Evolutionary conservation across 768 basidiomycete genomes (phyloP).

Genomic region (Dacryopinax spathularia): DNA sequence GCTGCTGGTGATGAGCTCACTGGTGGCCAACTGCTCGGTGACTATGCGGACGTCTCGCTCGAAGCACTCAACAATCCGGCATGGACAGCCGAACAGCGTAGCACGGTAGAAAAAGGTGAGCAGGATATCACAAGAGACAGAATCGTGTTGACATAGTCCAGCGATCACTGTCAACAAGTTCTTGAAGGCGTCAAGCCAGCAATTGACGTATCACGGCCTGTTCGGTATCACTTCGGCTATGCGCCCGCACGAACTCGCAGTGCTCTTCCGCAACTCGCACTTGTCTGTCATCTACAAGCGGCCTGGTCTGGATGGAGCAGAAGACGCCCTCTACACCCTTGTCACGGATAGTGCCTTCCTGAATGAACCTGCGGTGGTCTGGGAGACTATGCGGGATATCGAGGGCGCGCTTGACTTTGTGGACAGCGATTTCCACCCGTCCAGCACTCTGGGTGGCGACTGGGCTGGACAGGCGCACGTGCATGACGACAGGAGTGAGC

Average conservation of each 20-base stretch:
- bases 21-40: conserved; percentile 42
- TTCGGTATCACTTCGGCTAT: conserved; percentile 52
- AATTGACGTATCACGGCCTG: conserved; percentile 69
- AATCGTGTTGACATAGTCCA: conserved; percentile 30
- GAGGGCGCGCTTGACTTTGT: conserved; percentile 72
- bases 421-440: conserved; percentile 49
- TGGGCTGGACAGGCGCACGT: conserved; percentile 56
- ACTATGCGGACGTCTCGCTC: conserved; percentile 20
- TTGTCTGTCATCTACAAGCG: conserved; percentile 72
- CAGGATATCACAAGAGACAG: background rate
- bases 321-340: conserved; percentile 54
- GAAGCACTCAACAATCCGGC: conserved; percentile 15
- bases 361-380: conserved; percentile 63
- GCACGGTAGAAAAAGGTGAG: conserved; percentile 60
- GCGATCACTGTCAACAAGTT: conserved; percentile 29
- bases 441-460: conserved; percentile 65
- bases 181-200: conserved; percentile 56
- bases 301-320: conserved; percentile 18
- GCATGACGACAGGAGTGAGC: conserved; percentile 24
- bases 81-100: conserved; percentile 40
- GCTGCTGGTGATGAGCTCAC: conserved; percentile 68
- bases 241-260: conserved; percentile 47
- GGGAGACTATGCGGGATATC: conserved; percentile 82
- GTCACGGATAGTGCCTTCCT: conserved; percentile 76
- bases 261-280: conserved; percentile 82